Percentiles rank a stretch among this genome's conserved stretches.
These are phyloP conservation scores for Ashbya aceris DNA, from an alignment of 1,139 yeast genomes.

Conservation along the genomic window DNA sequence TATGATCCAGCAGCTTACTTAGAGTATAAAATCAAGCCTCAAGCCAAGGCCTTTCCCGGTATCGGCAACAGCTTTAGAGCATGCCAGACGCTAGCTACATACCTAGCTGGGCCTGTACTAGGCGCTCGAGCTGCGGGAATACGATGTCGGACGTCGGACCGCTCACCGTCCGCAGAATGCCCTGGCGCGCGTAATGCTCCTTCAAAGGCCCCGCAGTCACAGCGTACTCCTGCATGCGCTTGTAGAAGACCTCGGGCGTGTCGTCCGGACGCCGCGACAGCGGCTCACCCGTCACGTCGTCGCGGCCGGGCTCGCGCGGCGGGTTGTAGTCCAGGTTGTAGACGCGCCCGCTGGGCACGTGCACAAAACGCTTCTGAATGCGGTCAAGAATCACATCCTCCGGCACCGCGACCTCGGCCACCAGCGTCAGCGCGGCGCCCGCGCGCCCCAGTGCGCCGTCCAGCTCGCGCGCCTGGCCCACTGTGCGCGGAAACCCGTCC, in stretches of 20 bases:
- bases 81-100: not conserved
- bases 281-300: conserved; percentile 85
- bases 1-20: too few species aligned
- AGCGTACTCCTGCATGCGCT: conserved; percentile 57
- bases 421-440: conserved; percentile 49
- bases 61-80: not conserved
- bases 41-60: too few species aligned
- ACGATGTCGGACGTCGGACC: conserved; percentile 83
- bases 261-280: conserved; percentile 75
- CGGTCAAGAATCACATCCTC: conserved; percentile 68
- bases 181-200: conserved; percentile 45
- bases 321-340: conserved; percentile 84
- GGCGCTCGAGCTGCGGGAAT: conserved; percentile 53
- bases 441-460: conserved; percentile 37
- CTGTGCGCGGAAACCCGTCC: conserved; percentile 88
- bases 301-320: conserved; percentile 70
- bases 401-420: conserved; percentile 79
- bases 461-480: conserved; percentile 56
- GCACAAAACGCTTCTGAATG: conserved; percentile 81
- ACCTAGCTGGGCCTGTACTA: conserved; percentile 33
- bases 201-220: conserved; percentile 53
- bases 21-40: too few species aligned
- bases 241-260: conserved; percentile 57
- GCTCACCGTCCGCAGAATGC: conserved; percentile 46
- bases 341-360: conserved; percentile 73